Percentiles rank a stretch among this genome's conserved stretches.
These are phyloP conservation scores for Solanum chiquidenum DNA, from an alignment of 257 asterid genomes.

Conservation along the genomic window DNA sequence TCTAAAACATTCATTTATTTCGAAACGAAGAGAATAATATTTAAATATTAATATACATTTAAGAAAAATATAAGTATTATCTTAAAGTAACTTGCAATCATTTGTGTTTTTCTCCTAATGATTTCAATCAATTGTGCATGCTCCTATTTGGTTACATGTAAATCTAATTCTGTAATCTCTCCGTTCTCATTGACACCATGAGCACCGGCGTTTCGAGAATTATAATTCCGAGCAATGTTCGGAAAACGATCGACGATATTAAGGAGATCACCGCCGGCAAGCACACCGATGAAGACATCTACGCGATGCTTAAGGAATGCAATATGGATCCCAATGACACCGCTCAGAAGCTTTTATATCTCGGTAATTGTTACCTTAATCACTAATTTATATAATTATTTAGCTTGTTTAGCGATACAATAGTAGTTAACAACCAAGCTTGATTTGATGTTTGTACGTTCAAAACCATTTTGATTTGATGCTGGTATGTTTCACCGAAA, in stretches of 20 bases:
- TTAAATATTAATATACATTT: background rate
- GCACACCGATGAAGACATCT: constrained; percentile 51
- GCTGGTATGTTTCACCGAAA: background rate
- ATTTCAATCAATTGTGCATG: background rate
- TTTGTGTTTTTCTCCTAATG: background rate
- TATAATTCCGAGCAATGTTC: constrained; percentile 24
- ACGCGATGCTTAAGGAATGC: constrained; percentile 47
- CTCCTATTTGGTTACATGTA: background rate
- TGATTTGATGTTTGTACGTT: background rate
- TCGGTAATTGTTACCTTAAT: constrained; percentile 20
- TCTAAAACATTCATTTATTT: background rate
- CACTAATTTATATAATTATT: background rate
- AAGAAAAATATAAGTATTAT: no score
- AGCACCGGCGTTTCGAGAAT: constrained; percentile 16
- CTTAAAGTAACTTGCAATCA: background rate
- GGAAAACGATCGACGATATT: constrained; percentile 31
- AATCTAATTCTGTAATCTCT: background rate
- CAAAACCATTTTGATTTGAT: background rate
- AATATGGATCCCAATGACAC: constrained; percentile 61
- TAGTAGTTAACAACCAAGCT: background rate
- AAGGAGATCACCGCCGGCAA: constrained; percentile 42
- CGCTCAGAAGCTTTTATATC: constrained; percentile 39
- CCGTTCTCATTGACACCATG: background rate
- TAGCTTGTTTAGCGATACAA: background rate
- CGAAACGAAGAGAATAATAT: background rate